Base-by-base conservation (phyloP, 2,329 filamentous ascomycete species). In the Beauveria sp. region DNA sequence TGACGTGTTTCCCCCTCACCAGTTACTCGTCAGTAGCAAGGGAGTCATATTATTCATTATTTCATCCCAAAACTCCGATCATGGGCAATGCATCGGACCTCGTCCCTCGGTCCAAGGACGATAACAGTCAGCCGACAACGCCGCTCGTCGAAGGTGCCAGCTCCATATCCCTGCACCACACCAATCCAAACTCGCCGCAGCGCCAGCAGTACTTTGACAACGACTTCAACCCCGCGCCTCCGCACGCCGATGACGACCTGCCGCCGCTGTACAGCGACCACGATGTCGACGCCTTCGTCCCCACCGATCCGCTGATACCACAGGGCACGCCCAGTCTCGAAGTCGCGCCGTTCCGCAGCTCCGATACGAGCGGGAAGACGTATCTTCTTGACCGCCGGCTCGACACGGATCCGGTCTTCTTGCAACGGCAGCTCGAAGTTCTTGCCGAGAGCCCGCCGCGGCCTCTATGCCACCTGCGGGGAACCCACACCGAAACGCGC, bases 401-500 rank as follows among this genome's bases (percentile, higher is more conserved):
- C 40, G 80, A 82, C 64, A 67, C 69, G 8, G 77, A 82, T 48
- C 71, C 74, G 3, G 64, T 67, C 3, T 71, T 74, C 26, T 75
- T 86, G 22, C 73, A 80, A 61, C 62, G 68, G 14, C 76, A 81
- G 64, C 71, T 85, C 63, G 66, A 66, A 1, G 65, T 70, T 7
- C 78, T 81, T 51, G 75, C 80, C 28, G 67, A 66, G 30, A 68
- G 75, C 10, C 83, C 84, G 5, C 83, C 84, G 0, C 77, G 81
- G n/a, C 79, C 80, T 0, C 78, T 74, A 56, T 75, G 86, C 9
- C 76, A 75, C 53, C 70, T 87, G 47, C 72, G 75, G 37, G 85
- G 85, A 57, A 78, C 77, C 4, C 84, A 87, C 70, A 72, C 66
- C 14, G 74, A 82, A 68, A 77, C 72, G 4, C 71, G 71, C 44